Evolutionary conservation across 805 yeast species (phyloP).

Genomic region (Phaffomyces antillensis): DNA sequence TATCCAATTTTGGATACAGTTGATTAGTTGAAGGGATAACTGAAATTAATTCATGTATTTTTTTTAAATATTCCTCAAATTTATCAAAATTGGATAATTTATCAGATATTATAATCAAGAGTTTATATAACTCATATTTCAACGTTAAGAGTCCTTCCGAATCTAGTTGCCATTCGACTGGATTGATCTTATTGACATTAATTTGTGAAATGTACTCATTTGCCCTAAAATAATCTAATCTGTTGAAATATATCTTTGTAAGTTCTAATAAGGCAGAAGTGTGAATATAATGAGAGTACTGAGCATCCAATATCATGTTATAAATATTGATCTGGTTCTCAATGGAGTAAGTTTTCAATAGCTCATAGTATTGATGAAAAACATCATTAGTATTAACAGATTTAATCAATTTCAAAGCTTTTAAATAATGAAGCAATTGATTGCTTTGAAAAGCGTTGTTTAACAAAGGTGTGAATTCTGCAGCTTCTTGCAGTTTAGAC

Average conservation of each 20-base stretch:
- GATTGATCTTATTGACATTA: slow-evolving; percentile 7
- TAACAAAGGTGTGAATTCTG: background rate
- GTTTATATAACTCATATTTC: slow-evolving; percentile 2
- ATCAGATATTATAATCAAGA: background rate
- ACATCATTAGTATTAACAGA: slow-evolving; percentile 4
- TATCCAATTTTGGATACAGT: background rate
- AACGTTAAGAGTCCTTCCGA: background rate
- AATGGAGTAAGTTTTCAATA: background rate
- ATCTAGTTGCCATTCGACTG: slow-evolving; percentile 7
- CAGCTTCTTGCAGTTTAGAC: background rate
- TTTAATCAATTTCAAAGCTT: slow-evolving; percentile 5
- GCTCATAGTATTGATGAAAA: slow-evolving; percentile 1
- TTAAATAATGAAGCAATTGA: slow-evolving; percentile 2
- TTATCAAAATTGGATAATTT: background rate
- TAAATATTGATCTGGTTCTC: background rate
- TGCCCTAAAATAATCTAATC: background rate
- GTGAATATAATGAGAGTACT: slow-evolving; percentile 4
- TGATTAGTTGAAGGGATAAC: background rate
- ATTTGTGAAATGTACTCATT: slow-evolving; percentile 1
- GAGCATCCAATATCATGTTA: slow-evolving; percentile 1
- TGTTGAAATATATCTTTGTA: background rate
- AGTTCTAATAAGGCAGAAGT: background rate
- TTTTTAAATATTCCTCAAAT: slow-evolving; percentile 6
- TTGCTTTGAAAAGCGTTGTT: background rate
- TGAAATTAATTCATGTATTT: slow-evolving; percentile 2